Evolutionary conservation across 2,329 filamentous ascomycete genomes (phyloP).

Genomic region (Shiraia sp.): DNA sequence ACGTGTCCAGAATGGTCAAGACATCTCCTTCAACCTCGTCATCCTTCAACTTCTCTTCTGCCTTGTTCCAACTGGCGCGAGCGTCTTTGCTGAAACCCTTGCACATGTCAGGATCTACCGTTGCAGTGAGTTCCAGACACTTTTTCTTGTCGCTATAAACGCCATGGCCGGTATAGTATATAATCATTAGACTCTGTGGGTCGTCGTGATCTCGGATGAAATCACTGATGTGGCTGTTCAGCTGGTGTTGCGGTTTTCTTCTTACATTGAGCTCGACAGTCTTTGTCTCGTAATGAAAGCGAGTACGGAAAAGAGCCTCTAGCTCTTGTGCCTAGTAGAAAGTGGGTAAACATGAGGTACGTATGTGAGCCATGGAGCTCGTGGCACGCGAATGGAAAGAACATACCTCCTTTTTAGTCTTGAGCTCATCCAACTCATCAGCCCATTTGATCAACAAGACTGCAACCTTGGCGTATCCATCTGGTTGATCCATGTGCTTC

Average conservation of each 20-base stretch:
- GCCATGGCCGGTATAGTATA: constrained; percentile 48
- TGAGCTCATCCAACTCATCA: constrained; percentile 39
- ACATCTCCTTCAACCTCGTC: constrained; percentile 40
- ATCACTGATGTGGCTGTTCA: constrained; percentile 27
- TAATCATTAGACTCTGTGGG: constrained; percentile 38
- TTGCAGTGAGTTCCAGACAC: constrained; percentile 32
- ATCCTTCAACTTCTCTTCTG: constrained; percentile 31
- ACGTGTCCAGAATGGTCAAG: constrained; percentile 45
- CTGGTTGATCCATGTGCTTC: constrained; percentile 35
- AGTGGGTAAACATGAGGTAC: neutral
- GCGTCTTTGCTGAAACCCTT: constrained; percentile 30
- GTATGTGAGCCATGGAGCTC: neutral
- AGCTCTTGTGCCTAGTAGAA: constrained; percentile 33
- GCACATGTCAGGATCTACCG: constrained; percentile 10
- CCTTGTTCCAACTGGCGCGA: constrained; percentile 41
- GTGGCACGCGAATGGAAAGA: neutral
- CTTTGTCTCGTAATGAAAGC: constrained; percentile 35
- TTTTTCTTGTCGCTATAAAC: constrained; percentile 25
- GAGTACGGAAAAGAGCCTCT: constrained; percentile 27
- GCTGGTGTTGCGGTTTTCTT: constrained; percentile 40
- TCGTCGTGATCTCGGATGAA: constrained; percentile 38
- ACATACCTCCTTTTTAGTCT: constrained; percentile 37
- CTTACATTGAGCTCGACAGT: constrained; percentile 38
- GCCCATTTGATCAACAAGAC: constrained; percentile 45
- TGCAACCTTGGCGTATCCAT: constrained; percentile 40